Evolutionary conservation across 73 alveolate genomes (phyloP), one percentile per base, ranked within the genome.

Genomic region (Uronychia setigera): DNA sequence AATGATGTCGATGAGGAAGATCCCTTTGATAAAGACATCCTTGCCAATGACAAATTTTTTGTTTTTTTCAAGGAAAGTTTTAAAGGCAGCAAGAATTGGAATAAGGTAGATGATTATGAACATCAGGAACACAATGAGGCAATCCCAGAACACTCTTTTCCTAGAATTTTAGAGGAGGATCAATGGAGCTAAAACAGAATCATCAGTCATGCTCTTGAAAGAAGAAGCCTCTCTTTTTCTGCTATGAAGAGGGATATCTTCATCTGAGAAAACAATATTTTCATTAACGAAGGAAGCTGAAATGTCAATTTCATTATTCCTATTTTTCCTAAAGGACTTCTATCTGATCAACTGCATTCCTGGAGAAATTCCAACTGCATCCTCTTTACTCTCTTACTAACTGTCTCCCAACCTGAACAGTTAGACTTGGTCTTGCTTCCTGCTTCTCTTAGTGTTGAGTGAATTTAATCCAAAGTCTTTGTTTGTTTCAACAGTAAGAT

Each of bases 1-100:
- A 1, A 86, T 1, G 31, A 91, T 82, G 84, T 91, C 96, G 1
- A 86, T 9, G 25, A 85, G 81, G 59, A 91, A 91, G 76, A 67
- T 11, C n/a, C 5, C n/a, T 46, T 46, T 46, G 67, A 46, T 46
- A 5, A 46, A 5, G 67, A 46, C n/a, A 46, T 46, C 67, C 67
- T 46, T 46, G 67, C n/a, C 19, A 19, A 46, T 46, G 67, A 46
- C 19, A 19, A 46, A 46, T 46, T 19, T 19, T 19, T 46, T 46
- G n/a, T 19, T 5, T 5, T 46, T 46, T 46, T 46, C 67, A 11
- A 19, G n/a, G 5, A 46, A 11, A 5, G 67, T 11, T 19, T 46
- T 46, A 19, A 46, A 46, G 67, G 67, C 67, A 46, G 67, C 67
- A 46, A 46, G 67, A 5, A 46, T 19, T 46, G 67, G 67, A 11